Base-by-base conservation (phyloP, 2,329 filamentous ascomycete species). In the Truncatella angustata region DNA sequence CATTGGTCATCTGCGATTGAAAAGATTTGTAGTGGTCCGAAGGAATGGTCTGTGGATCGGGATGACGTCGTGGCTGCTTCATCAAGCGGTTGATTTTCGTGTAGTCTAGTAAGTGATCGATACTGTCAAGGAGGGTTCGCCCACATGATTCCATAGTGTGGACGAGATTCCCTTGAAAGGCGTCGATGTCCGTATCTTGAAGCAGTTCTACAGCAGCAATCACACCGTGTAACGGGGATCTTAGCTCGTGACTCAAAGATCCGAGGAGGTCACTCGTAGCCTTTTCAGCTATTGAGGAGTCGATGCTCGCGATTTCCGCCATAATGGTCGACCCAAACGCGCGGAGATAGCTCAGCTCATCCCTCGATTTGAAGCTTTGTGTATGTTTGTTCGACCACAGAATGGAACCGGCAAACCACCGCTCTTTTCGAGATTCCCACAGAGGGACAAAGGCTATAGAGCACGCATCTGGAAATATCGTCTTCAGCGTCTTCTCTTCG, bases 181-280 rank as follows among this genome's bases (percentile, higher is more conserved):
- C 70, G 36, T 70, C 71, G 23, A 82, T 66, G 0, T 66, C 54
- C 0, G 78, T 81, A 14, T 82, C 79, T 3, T 74, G 71, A 0
- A 85, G 60, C 3, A 84, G 63, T 56, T 83, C 80, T 1, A 74
- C 71, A 49, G 71, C 80, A 0, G 79, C 75, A 0, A 86, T 64
- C 24, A 85, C 76, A 2, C 82, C 83, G 51, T 86, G 82, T 0
- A 86, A 66, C 0, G 82, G 82, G 1, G 77, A 82, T 4, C 82
- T 72, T 12, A 86, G 65, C 61, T 86, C 82, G 58, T 86, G 82
- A 2, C 78, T 82, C 4, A 86, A 75, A 1, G 78, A 83, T 0
- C 79, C 78, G 3, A 86, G 73, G 30, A 83, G 78, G 51, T 84
- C 80, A 2, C 75, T 75, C 60, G 83, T 83, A 30, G 78, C 76